Percentiles rank a stretch among this genome's conserved stretches.
Evolutionary conservation across 352 stramenopile species (phyloP).

Genomic region (Thraustochytrium sp.): DNA sequence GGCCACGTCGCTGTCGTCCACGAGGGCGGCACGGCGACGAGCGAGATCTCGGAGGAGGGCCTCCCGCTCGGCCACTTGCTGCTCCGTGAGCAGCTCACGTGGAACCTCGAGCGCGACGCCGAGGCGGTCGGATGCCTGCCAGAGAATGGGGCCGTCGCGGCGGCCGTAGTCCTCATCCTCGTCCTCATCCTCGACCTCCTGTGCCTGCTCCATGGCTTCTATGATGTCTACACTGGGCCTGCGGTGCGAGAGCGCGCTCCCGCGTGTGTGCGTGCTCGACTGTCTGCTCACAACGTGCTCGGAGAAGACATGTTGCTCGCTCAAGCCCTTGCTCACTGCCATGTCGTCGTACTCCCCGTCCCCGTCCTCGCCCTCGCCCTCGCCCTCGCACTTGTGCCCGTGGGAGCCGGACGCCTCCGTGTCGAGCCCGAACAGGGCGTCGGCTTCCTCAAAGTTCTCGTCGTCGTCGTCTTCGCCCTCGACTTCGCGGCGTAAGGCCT

Average conservation of each 20-base stretch:
- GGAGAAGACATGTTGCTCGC: no score
- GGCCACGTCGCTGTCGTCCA: neutral
- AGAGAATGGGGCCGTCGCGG: neutral
- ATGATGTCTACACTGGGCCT: no score
- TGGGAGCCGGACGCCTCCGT: neutral
- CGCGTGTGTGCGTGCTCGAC: no score
- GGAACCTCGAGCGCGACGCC: neutral
- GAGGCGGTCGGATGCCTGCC: constrained; percentile 3
- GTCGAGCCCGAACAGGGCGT: neutral
- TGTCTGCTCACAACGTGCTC: no score
- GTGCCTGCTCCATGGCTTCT: no score
- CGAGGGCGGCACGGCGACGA: neutral
- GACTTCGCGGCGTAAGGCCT: neutral
- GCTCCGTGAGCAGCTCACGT: neutral
- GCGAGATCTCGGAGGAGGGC: neutral
- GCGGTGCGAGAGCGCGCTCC: no score
- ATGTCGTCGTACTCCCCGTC: no score
- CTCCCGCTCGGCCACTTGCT: neutral
- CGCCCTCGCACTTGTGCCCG: neutral
- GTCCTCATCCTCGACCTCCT: neutral
- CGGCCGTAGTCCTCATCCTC: neutral
- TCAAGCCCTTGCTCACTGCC: no score
- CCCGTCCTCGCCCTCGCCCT: no score
- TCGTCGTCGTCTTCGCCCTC: neutral
- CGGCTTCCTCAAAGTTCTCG: neutral